Base-by-base conservation (phyloP, 2,329 filamentous ascomycete genomes). In the Fusarium papillatum region DNA sequence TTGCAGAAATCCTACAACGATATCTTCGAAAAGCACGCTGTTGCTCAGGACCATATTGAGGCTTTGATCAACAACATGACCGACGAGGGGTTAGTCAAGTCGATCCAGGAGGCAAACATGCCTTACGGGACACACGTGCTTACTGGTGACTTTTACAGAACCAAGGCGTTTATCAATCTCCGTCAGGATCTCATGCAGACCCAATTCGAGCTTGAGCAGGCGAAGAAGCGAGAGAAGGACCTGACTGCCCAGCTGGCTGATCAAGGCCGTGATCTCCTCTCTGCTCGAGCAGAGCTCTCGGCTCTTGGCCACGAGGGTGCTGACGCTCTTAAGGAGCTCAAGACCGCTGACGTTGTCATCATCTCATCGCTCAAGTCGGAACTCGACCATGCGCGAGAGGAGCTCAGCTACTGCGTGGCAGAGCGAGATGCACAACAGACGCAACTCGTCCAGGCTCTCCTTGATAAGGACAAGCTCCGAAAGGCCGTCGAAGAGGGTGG, bases 391-490 rank as follows among this genome's bases (percentile, higher is more conserved):
- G 85, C 90, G 74, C 87, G 90, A 73, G 86, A 85, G 70, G 88
- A 90, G 76, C 84, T 88, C 73, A 87, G 86, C 68, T 82, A 85
- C 66, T 82, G 88, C 62, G 85, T 84, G 71, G 84, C 86, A 66
- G 90, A 92, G 80, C 85, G 87, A 62, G 90, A 92, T 65, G 86
- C 88, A 71, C 87, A 90, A 78, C 90, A 91, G 82, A 87, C 87
- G 59, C 90, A 93, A 79, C 86, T 93, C 29, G 87, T 93, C 75
- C 87, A 90, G 48, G 88, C 90, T 55, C 85, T 93, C 22, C 85
- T 93, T 57, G 87, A 88, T 73, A 92, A 92, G 80, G 90, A 93
- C 71, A 88, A 89, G 81, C 84, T 92, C 66, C 87, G 89, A 66
- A 89, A 90, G 80, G 86, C 90, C 69, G 83, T 87, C 41, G 89